Conservation (phyloP, 208 protist genomes). For the Borovskyia barvae region DNA sequence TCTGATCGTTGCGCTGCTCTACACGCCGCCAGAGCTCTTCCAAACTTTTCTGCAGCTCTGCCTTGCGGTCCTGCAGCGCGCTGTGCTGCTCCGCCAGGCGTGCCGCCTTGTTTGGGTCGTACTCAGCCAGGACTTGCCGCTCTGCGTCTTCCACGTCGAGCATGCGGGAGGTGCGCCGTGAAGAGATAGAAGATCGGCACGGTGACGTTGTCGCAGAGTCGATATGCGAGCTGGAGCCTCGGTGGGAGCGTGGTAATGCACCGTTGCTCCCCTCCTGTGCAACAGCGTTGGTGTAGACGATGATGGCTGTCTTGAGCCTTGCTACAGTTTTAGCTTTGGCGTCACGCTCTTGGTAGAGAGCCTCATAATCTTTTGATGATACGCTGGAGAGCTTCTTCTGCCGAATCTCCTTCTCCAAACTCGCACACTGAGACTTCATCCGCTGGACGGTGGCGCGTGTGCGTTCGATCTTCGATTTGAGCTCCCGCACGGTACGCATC, state of each 20-base stretch:
- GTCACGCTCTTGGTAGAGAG: slow-evolving; percentile 28
- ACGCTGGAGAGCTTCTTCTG: slow-evolving; percentile 26
- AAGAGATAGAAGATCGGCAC: too few relatives aligned
- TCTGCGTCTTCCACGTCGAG: neutral
- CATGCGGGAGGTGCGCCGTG: neutral
- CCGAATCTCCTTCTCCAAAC: slow-evolving; percentile 42
- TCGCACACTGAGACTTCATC: slow-evolving; percentile 35
- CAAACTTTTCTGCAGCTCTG: slow-evolving; percentile 21
- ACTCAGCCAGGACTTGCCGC: slow-evolving; percentile 1
- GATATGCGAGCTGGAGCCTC: neutral
- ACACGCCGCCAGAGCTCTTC: slow-evolving; percentile 13
- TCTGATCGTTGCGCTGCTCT: slow-evolving; percentile 20
- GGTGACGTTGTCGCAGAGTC: slow-evolving; percentile 12
- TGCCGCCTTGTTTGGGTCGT: slow-evolving; percentile 9
- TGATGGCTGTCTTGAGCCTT: slow-evolving; percentile 31
- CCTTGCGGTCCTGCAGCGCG: neutral
- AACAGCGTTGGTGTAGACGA: slow-evolving; percentile 44
- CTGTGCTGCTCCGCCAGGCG: slow-evolving; percentile 10
- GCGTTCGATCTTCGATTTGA: slow-evolving; percentile 30
- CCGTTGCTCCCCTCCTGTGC: slow-evolving; percentile 1
- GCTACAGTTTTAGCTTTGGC: slow-evolving; percentile 28
- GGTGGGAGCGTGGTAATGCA: too few relatives aligned
- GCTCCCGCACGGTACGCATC: slow-evolving; percentile 36
- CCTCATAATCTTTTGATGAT: slow-evolving; percentile 51
- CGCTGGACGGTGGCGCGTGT: slow-evolving; percentile 21